Evolutionary conservation across 2,329 filamentous ascomycete genomes (phyloP).

Genomic region (Scedosporium minutisporum): DNA sequence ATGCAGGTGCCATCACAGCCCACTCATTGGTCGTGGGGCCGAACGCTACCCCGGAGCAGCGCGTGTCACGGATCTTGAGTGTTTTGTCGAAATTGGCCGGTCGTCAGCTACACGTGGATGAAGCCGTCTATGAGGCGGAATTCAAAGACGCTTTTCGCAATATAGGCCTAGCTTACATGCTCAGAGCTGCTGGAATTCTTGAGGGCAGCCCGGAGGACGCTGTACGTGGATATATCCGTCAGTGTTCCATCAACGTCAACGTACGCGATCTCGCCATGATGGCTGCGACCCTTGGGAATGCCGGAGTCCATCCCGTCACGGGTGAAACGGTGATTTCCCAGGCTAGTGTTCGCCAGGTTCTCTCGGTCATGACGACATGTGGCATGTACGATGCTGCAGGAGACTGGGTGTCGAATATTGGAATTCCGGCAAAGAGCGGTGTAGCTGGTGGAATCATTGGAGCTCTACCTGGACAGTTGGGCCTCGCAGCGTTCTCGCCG

Average conservation of each 20-base stretch:
- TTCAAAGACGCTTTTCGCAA: constrained; percentile 23
- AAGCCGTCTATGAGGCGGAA: constrained; percentile 28
- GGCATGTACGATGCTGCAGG: constrained; percentile 31
- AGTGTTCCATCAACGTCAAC: constrained; percentile 31
- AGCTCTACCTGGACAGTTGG: constrained; percentile 21
- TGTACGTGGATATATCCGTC: constrained; percentile 28
- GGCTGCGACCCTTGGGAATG: constrained; percentile 28
- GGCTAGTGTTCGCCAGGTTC: constrained; percentile 25
- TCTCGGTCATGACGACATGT: constrained; percentile 31
- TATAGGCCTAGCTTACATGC: constrained; percentile 28
- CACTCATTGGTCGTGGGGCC: constrained; percentile 21
- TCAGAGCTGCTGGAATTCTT: constrained; percentile 29
- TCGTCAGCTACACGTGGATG: constrained; percentile 23
- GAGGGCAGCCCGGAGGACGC: constrained; percentile 22
- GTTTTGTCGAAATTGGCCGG: constrained; percentile 24
- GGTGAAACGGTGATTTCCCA: constrained; percentile 24
- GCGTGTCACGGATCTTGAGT: constrained; percentile 24
- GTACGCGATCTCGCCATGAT: constrained; percentile 29
- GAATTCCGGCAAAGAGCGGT: constrained; percentile 28
- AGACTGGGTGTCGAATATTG: constrained; percentile 27
- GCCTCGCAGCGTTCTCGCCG: constrained; percentile 21
- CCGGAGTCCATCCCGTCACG: constrained; percentile 23
- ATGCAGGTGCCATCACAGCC: constrained; percentile 23
- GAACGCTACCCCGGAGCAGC: constrained; percentile 22
- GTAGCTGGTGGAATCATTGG: constrained; percentile 23